These are phyloP conservation scores for Mucor sp. DNA, from an alignment of 371 early-diverging fungal species.

Conservation along the genomic window DNA sequence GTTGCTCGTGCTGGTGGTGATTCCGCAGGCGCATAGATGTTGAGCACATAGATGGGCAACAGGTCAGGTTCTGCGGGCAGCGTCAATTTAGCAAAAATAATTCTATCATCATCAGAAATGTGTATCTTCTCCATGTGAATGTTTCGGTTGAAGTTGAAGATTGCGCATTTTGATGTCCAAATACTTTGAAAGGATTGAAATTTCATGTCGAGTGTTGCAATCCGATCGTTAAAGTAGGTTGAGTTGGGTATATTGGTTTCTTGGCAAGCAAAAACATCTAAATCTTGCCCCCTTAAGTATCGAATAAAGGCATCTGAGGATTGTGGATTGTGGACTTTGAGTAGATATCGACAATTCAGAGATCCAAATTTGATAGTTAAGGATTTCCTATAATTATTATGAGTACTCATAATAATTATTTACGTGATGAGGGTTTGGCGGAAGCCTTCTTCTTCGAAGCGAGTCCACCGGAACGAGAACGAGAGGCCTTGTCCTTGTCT, in stretches of 20 bases:
- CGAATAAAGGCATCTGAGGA: not conserved
- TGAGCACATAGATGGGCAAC: too few relatives aligned
- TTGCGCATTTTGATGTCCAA: not conserved
- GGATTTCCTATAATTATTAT: not conserved
- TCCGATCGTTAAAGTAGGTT: not conserved
- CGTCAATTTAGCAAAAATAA: not conserved
- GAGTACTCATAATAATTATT: not conserved
- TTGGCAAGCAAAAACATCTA: constrained; percentile 25
- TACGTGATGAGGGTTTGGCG: not conserved
- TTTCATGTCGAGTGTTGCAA: not conserved
- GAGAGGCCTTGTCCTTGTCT: not conserved
- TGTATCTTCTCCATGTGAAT: not conserved
- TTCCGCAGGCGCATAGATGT: too few relatives aligned
- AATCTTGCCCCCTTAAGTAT: constrained; percentile 18
- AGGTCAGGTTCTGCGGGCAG: too few relatives aligned
- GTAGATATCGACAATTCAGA: not conserved
- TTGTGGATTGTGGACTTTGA: not conserved
- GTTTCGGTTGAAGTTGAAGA: not conserved
- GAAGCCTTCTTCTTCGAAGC: not conserved
- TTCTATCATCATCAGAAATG: not conserved
- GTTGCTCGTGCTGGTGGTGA: too few relatives aligned
- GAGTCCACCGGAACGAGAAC: not conserved
- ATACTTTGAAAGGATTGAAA: not conserved
- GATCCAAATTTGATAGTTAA: not conserved
- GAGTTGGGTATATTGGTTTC: constrained; percentile 19